phyloP scores from a whole-genome alignment of 1,284 basidiomycete genomes.

The Grifola frondosa region DNA sequence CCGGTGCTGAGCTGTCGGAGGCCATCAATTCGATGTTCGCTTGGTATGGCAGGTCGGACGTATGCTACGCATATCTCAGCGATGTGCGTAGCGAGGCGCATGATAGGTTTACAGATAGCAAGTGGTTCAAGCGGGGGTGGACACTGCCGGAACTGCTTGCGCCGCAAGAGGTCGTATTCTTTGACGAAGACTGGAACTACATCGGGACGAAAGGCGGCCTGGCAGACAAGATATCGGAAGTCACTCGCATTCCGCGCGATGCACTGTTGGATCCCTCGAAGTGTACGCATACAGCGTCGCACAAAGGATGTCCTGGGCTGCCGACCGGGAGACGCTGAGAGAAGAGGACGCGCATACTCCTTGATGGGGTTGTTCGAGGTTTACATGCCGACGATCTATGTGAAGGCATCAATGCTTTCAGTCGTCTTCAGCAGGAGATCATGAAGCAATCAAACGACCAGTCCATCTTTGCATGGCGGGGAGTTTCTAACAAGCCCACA shows the following conservation, averaged over 20 bases:
- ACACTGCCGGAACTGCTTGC: slow-evolving; percentile 10
- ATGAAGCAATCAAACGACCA: slow-evolving; percentile 11
- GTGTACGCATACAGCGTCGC: too few species aligned
- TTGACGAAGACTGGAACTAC: slow-evolving; percentile 5
- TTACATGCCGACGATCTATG: slow-evolving; percentile 14
- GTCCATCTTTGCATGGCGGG: slow-evolving; percentile 12
- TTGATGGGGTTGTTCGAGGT: slow-evolving; percentile 15
- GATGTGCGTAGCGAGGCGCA: too few species aligned
- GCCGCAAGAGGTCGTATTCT: slow-evolving; percentile 2
- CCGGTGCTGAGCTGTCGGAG: slow-evolving; percentile 17
- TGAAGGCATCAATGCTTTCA: too few species aligned
- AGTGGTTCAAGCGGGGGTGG: slow-evolving; percentile 12
- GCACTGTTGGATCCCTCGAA: too few species aligned
- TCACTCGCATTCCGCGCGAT: too few species aligned
- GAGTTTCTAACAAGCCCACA: too few species aligned
- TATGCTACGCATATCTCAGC: slow-evolving; percentile 15
- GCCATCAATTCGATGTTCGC: slow-evolving; percentile 18
- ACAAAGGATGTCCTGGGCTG: slow-evolving; percentile 14
- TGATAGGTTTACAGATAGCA: too few species aligned
- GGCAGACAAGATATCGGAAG: neutral
- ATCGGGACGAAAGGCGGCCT: slow-evolving; percentile 12
- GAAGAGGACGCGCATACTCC: slow-evolving; percentile 16
- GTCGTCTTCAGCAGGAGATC: slow-evolving; percentile 16
- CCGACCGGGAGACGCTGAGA: slow-evolving; percentile 11
- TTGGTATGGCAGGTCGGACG: slow-evolving; percentile 15